Percentiles rank a stretch among this genome's conserved stretches.
phyloP scores from a whole-genome alignment of 805 yeast genomes.

The Hanseniaspora thailandica region DNA sequence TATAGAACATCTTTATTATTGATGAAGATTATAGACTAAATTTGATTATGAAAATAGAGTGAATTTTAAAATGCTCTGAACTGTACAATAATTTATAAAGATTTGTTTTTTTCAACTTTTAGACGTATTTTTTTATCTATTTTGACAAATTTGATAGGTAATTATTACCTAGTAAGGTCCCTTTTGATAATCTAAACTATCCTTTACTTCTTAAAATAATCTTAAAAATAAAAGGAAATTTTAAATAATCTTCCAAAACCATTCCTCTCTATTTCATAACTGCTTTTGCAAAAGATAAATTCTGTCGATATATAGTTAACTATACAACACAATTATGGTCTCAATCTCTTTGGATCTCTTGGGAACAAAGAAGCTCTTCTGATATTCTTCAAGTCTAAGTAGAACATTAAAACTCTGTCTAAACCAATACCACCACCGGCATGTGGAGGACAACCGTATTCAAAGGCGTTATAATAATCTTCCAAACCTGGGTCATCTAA shows the following conservation, averaged over 20 bases:
- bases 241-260: background rate
- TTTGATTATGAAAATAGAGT: background rate
- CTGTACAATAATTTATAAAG: background rate
- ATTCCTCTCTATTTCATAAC: no score
- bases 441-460: slow-evolving; percentile 94
- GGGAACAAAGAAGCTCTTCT: slow-evolving; percentile 99
- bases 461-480: slow-evolving; percentile 87
- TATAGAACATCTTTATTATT: background rate
- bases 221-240: background rate
- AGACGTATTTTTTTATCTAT: no score
- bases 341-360: slow-evolving; percentile 90
- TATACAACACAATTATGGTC: slow-evolving; percentile 43
- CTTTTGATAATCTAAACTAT: no score
- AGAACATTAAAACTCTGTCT: slow-evolving; percentile 98
- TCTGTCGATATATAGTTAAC: background rate
- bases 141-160: no score
- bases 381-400: slow-evolving; percentile 89
- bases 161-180: no score
- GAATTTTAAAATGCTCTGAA: background rate
- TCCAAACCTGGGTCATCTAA: slow-evolving; percentile 69
- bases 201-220: no score
- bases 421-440: slow-evolving; percentile 98
- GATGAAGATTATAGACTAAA: no score
- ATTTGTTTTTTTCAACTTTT: background rate
- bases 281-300: background rate